Percentiles rank a stretch among this genome's conserved stretches.
Evolutionary conservation across 257 asterid genomes (phyloP).

Genomic region (Przewalskia tangutica): DNA sequence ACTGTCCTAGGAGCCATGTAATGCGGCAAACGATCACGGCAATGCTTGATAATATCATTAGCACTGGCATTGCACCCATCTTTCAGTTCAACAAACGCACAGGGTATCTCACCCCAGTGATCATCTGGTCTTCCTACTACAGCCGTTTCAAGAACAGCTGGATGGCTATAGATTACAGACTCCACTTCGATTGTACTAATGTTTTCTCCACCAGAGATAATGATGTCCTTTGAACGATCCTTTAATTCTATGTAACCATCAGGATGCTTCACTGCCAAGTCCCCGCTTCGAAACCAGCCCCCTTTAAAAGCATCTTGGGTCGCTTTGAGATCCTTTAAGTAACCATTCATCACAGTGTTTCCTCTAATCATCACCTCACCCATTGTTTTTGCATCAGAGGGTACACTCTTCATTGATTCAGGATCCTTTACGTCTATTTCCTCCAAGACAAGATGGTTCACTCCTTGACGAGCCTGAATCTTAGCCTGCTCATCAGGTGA

Average conservation of each 20-base stretch:
- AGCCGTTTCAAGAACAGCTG: neutral
- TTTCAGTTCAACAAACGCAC: neutral
- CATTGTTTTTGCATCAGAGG: neutral
- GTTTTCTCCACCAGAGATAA: neutral
- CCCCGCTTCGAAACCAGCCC: neutral
- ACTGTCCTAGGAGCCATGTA: neutral
- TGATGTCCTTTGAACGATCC: neutral
- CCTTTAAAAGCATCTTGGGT: neutral
- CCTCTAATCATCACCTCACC: slow-evolving; percentile 3
- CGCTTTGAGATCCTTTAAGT: neutral
- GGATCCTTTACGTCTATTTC: neutral
- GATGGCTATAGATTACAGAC: neutral
- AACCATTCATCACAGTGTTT: slow-evolving; percentile 1
- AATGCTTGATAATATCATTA: neutral
- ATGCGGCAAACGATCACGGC: neutral
- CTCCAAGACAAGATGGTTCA: neutral
- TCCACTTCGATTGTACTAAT: neutral
- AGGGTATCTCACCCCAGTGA: neutral
- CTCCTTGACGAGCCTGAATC: neutral
- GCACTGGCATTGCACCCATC: neutral
- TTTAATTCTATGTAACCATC: slow-evolving; percentile 1
- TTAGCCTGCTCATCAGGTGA: neutral
- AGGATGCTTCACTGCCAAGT: neutral
- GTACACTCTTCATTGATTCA: neutral
- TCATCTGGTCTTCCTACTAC: neutral